Conservation (phyloP, 495 filamentous ascomycete species). For the Aspergillus sclerotioniger region DNA sequence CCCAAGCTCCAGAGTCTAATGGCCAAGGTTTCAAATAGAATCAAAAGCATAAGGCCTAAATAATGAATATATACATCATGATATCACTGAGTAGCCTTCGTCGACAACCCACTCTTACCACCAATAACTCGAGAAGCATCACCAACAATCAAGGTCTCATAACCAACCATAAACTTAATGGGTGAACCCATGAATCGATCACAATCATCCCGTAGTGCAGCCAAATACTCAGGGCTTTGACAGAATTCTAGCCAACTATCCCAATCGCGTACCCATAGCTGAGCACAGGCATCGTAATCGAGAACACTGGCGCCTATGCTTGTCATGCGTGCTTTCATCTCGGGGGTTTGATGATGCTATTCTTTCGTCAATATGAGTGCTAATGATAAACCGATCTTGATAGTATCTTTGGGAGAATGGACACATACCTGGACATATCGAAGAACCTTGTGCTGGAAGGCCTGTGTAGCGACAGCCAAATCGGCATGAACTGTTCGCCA, state of each 20-base stretch:
- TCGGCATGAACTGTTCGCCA: constrained; percentile 14
- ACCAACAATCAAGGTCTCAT: constrained; percentile 16
- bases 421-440: constrained; percentile 11
- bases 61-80: too few species aligned
- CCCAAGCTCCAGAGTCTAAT: too few species aligned
- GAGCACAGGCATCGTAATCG: constrained; percentile 10
- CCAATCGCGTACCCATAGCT: constrained; percentile 14
- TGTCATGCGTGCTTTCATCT: constrained; percentile 1
- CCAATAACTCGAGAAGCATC: constrained; percentile 8
- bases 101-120: constrained; percentile 12
- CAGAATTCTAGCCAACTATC: constrained; percentile 15
- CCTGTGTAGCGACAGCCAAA: constrained; percentile 7
- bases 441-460: constrained; percentile 8
- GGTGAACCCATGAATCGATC: constrained; percentile 11
- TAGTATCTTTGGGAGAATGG: background rate
- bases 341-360: constrained; percentile 13
- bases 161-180: constrained; percentile 17
- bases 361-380: background rate
- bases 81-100: too few species aligned
- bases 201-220: constrained; percentile 14
- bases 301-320: constrained; percentile 7
- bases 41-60: too few species aligned
- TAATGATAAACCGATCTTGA: too few species aligned
- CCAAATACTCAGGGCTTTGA: constrained; percentile 10
- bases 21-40: too few species aligned